These are phyloP conservation scores for Dryas octopetala DNA, from an alignment of 306 rosid species.

Conservation along the genomic window DNA sequence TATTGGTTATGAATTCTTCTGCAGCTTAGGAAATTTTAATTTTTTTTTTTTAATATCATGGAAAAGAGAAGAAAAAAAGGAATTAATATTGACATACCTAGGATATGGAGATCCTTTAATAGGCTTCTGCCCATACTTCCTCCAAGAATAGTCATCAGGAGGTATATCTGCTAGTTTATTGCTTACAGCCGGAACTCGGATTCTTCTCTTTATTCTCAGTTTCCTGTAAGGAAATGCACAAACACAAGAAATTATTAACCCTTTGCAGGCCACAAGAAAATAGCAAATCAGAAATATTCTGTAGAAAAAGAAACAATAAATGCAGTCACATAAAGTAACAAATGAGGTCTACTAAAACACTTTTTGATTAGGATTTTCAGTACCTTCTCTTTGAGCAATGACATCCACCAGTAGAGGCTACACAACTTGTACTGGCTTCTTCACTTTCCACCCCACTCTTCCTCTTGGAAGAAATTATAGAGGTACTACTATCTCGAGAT, in stretches of 20 bases:
- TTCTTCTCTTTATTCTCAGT: constrained; percentile 16
- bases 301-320: not conserved
- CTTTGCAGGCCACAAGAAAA: not conserved
- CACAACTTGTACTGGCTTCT: constrained; percentile 16
- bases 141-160: constrained; percentile 29
- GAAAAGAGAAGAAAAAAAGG: not conserved
- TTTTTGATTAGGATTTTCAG: not conserved
- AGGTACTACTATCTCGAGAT: constrained; percentile 1
- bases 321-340: not conserved
- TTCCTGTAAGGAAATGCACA: constrained; percentile 15
- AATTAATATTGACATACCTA: constrained; percentile 2
- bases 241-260: not conserved
- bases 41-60: not conserved
- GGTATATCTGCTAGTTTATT: constrained; percentile 28
- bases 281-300: no score
- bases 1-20: not conserved
- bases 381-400: constrained; percentile 32
- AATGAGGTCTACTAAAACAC: not conserved
- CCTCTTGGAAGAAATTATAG: constrained; percentile 16
- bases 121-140: constrained; percentile 32
- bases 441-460: constrained; percentile 5
- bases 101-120: constrained; percentile 33
- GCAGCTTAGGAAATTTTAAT: not conserved
- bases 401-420: constrained; percentile 27
- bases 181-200: constrained; percentile 23